Evolutionary conservation across 2,329 filamentous ascomycete species (phyloP), one percentile per base, ranked within the genome.

Genomic region (Hypomyces rosellus): DNA sequence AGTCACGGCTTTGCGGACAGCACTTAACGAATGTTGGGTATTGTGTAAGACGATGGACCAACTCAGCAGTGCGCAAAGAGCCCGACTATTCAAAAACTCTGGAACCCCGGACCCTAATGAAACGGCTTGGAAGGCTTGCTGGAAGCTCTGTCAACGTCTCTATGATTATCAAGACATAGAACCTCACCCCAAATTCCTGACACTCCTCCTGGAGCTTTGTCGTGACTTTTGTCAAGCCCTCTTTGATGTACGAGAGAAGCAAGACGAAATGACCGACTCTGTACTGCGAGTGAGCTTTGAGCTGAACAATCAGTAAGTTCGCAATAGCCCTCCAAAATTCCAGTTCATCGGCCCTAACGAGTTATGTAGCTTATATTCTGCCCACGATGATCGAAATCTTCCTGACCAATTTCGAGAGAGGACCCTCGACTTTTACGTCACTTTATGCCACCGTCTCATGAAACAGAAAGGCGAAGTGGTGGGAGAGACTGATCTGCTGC

Each of bases 361-460:
- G 6, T 30, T 30, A 30, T 8, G 25, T 50, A 83, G 80, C 66
- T 76, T 97, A 2, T 96, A 92, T 71, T 96, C 92, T 63, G 91
- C 89, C 1, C 89, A 96, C 61, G 89, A 95, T 57, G 74, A 69
- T 64, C 82, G 86, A 33, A 85, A 81, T 49, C 74, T 96, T 4
- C 92, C 91, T 0, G 88, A 95, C 61, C 82, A 86, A 1, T 96
- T 97, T 64, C 81, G 86, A 47, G 91, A 96, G 67, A 78, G 91
- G 52, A 96, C 92, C 0, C 69, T 97, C 50, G 92, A 96, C 61
- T 96, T 96, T 61, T 96, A 96, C 62, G 86, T 96, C 58, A 95
- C 92, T 0, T 69, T 97, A 3, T 96, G 92, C 62, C 92, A 96
- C 66, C 84, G 92, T 37, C 71, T 96, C n/a, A 96, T 96, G 90